Evolutionary conservation across 345 rosid species (phyloP).

Genomic region (Populus simonii): DNA sequence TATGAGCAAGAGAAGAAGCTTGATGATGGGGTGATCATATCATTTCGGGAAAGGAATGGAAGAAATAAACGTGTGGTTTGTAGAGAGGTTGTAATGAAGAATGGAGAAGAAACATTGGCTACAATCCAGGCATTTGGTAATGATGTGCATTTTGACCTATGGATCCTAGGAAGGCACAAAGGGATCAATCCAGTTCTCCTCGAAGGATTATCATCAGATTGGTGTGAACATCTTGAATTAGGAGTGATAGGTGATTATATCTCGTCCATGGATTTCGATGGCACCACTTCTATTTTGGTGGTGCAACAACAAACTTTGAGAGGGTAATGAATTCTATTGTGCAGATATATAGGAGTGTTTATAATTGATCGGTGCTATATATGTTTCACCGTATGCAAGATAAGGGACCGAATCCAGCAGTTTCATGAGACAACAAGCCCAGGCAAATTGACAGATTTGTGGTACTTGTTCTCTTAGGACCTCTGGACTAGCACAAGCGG

Average conservation of each 20-base stretch:
- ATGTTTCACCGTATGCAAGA: no score
- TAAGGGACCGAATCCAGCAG: no score
- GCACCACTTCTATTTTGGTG: conserved; percentile 58
- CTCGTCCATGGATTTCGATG: conserved; percentile 44
- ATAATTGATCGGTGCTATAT: no score
- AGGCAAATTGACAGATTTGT: no score
- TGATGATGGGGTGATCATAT: conserved; percentile 72
- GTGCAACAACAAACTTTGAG: conserved; percentile 57
- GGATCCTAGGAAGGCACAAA: conserved; percentile 72
- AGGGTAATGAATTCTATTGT: no score
- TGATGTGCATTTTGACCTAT: conserved; percentile 41
- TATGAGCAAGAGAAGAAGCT: conserved; percentile 66
- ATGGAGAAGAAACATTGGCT: conserved; percentile 64
- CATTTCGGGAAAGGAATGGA: conserved; percentile 74
- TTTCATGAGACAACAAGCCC: no score
- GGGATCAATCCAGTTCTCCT: conserved; percentile 57
- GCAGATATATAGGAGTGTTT: no score
- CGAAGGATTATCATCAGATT: conserved; percentile 49
- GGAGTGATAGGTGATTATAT: conserved; percentile 67
- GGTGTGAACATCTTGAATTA: conserved; percentile 58
- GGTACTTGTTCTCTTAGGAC: no score
- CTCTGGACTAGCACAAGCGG: no score
- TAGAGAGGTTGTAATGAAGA: conserved; percentile 58
- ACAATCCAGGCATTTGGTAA: conserved; percentile 55
- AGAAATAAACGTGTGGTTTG: conserved; percentile 48